Evolutionary conservation across 768 basidiomycete genomes (phyloP).

Genomic region (Rhizopogon vesiculosus): DNA sequence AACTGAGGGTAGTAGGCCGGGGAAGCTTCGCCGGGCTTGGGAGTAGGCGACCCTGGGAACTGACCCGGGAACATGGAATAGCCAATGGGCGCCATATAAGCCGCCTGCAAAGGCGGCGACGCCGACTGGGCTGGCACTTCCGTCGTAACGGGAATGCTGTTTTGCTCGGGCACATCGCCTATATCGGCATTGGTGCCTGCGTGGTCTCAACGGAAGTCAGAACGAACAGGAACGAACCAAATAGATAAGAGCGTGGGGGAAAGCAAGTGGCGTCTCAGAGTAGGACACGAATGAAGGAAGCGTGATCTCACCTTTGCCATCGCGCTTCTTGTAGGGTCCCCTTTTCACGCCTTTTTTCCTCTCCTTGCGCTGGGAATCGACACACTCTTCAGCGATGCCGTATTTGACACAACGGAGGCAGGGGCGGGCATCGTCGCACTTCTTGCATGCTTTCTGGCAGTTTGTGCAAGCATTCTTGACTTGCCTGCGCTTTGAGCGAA

Average conservation of each 20-base stretch:
- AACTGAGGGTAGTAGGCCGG: conserved; percentile 48
- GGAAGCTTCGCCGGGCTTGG: conserved; percentile 44
- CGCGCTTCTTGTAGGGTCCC: conserved; percentile 94
- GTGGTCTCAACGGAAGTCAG: conserved; percentile 51
- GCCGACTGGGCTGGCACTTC: conserved; percentile 37
- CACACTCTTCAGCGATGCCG: conserved; percentile 79
- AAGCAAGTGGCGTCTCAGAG: conserved; percentile 1
- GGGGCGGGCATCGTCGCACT: conserved; percentile 87
- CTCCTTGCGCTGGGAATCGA: conserved; percentile 90
- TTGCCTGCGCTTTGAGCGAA: conserved; percentile 75
- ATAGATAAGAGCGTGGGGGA: neutral
- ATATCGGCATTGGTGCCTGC: conserved; percentile 50
- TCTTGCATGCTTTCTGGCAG: conserved; percentile 90
- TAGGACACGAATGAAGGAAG: conserved; percentile 13
- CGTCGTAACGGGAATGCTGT: conserved; percentile 37
- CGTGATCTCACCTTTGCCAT: conserved; percentile 69
- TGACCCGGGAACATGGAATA: conserved; percentile 55
- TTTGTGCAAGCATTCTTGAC: conserved; percentile 92
- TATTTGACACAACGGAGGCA: conserved; percentile 93
- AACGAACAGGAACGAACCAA: conserved; percentile 18
- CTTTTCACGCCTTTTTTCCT: conserved; percentile 84
- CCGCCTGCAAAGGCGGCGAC: conserved; percentile 42
- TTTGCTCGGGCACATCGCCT: conserved; percentile 38
- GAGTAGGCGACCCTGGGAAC: conserved; percentile 42
- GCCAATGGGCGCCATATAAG: conserved; percentile 48